A percentile compares a stretch with the other conserved stretches of the same genome.
Evolutionary conservation across 495 filamentous ascomycete species (phyloP).

Genomic region (Aspergillus panamensis): DNA sequence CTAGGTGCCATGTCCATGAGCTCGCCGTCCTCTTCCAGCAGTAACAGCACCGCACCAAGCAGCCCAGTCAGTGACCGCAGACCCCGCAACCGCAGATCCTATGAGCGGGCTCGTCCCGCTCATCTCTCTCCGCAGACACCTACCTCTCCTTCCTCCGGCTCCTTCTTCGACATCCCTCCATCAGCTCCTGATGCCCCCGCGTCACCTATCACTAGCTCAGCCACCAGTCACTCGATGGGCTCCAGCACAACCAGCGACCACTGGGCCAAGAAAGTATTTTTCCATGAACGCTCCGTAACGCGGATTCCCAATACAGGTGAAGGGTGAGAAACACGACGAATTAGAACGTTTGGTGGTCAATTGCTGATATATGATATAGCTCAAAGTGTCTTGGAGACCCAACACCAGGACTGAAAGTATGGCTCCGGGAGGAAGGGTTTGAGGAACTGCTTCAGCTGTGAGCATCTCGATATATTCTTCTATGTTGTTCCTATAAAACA

Average conservation of each 20-base stretch:
- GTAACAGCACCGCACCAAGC: conserved; percentile 28
- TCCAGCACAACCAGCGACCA: conserved; percentile 38
- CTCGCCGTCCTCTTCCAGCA: conserved; percentile 29
- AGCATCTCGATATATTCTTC: conserved; percentile 12
- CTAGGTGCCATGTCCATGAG: conserved; percentile 38
- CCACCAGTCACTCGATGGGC: conserved; percentile 34
- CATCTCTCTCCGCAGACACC: conserved; percentile 32
- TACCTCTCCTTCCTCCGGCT: conserved; percentile 31
- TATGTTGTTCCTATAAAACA: not conserved
- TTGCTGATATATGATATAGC: conserved; percentile 32
- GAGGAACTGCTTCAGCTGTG: conserved; percentile 47
- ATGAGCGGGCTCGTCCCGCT: conserved; percentile 36
- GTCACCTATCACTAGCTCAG: conserved; percentile 41
- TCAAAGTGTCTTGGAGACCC: conserved; percentile 48
- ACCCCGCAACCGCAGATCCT: conserved; percentile 36
- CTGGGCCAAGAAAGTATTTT: conserved; percentile 53
- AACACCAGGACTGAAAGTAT: conserved; percentile 34
- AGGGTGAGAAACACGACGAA: conserved; percentile 32
- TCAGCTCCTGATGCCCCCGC: conserved; percentile 39
- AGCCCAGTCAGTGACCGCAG: conserved; percentile 33
- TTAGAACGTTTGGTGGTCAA: not conserved
- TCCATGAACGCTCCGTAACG: conserved; percentile 36
- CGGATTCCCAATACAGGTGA: conserved; percentile 36
- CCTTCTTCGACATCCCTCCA: conserved; percentile 37
- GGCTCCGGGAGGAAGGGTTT: conserved; percentile 36